Percentiles rank a stretch among this genome's conserved stretches.
Conservation (phyloP, 1,284 basidiomycete species). For the Pseudozyma thailandica region DNA sequence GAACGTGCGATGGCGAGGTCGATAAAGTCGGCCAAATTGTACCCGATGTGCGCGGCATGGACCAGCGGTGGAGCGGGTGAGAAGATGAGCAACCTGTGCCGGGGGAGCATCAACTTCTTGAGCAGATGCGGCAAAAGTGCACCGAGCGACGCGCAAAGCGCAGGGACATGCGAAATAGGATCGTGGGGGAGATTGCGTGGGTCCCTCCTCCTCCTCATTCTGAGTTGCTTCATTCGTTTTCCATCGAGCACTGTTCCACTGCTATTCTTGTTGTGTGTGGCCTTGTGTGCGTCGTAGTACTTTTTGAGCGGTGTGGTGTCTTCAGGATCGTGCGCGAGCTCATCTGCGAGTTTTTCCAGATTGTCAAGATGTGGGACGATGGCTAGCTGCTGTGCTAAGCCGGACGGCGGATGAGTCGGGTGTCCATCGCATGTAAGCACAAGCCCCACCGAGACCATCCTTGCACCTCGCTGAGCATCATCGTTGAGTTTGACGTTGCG, state of each 20-base stretch:
- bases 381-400: slow-evolving; percentile 43
- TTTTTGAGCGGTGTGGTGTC: slow-evolving; percentile 14
- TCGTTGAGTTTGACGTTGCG: slow-evolving; percentile 45
- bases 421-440: slow-evolving; percentile 30
- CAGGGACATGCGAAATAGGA: slow-evolving; percentile 53
- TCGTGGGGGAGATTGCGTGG: slow-evolving; percentile 37
- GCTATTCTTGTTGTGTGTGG: not conserved
- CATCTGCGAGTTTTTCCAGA: slow-evolving; percentile 42
- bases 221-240: slow-evolving; percentile 41
- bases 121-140: slow-evolving; percentile 55
- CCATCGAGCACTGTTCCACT: slow-evolving; percentile 8
- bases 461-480: slow-evolving; percentile 41
- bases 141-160: slow-evolving; percentile 50
- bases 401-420: slow-evolving; percentile 15
- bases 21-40: slow-evolving; percentile 51
- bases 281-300: slow-evolving; percentile 34
- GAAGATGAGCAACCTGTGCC: slow-evolving; percentile 54
- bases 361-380: slow-evolving; percentile 43
- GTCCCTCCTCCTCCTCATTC: slow-evolving; percentile 40
- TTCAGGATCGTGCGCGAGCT: slow-evolving; percentile 23
- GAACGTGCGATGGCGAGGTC: slow-evolving; percentile 22
- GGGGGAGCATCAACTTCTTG: slow-evolving; percentile 49
- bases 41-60: slow-evolving; percentile 43
- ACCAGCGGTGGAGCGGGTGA: slow-evolving; percentile 43
- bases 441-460: slow-evolving; percentile 54